A percentile compares a stretch with the other conserved stretches of the same genome.
phyloP scores from a whole-genome alignment of 1,284 basidiomycete genomes.

The Pulveroboletus ridleyi region DNA sequence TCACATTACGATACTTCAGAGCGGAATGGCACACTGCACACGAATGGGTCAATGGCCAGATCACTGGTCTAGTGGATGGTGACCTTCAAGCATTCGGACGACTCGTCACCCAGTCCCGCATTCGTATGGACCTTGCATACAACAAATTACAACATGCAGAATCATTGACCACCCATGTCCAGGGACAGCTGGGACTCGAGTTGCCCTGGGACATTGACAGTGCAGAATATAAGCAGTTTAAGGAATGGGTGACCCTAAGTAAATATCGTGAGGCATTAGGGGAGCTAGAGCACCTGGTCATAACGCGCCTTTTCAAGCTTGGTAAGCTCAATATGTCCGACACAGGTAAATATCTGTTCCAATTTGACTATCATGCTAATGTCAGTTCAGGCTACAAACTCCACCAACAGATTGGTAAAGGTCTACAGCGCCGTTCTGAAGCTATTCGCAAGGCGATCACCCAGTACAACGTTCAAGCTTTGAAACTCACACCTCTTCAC shows the following conservation, averaged over 20 bases:
- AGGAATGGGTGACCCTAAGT: too few relatives aligned
- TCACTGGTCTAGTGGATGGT: neutral
- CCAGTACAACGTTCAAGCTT: neutral
- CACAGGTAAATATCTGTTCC: neutral
- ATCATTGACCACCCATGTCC: neutral
- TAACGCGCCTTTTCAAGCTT: too few relatives aligned
- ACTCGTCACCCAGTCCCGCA: too few relatives aligned
- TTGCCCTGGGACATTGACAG: too few relatives aligned
- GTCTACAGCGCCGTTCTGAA: neutral
- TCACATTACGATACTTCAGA: neutral
- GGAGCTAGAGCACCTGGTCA: too few relatives aligned
- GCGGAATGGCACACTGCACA: neutral
- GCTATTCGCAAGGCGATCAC: neutral
- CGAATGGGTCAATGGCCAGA: neutral
- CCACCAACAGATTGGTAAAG: neutral
- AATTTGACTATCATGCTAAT: neutral
- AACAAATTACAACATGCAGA: neutral
- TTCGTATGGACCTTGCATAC: too few relatives aligned
- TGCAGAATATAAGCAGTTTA: too few relatives aligned
- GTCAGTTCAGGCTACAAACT: neutral
- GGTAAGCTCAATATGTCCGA: too few relatives aligned
- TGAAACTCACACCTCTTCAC: too few relatives aligned
- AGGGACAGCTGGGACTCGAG: neutral
- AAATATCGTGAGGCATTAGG: too few relatives aligned
- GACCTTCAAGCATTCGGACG: too few relatives aligned